These are phyloP conservation scores for Aureobasidium sp. DNA, from an alignment of 2,329 filamentous ascomycete species.

Conservation along the genomic window DNA sequence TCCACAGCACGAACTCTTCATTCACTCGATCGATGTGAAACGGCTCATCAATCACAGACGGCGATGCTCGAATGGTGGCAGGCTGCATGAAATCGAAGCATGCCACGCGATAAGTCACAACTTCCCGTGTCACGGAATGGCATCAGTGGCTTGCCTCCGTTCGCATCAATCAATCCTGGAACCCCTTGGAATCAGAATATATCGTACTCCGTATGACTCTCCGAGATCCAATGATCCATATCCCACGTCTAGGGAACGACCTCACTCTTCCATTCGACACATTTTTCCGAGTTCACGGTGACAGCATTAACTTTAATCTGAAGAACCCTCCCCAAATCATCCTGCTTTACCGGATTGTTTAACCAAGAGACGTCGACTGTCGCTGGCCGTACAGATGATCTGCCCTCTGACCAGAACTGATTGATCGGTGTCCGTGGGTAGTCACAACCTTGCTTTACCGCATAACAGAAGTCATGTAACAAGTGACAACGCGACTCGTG, in stretches of 20 bases:
- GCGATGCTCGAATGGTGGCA: background rate
- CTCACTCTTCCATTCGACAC: background rate
- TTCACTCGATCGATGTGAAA: slow-evolving; percentile 1
- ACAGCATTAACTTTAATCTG: background rate
- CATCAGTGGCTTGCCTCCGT: slow-evolving; percentile 6
- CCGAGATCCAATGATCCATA: background rate
- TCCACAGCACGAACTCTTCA: background rate
- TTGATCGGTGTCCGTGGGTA: background rate
- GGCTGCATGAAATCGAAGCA: slow-evolving; percentile 9
- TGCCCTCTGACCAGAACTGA: background rate
- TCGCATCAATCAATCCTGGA: background rate
- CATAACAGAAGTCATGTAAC: background rate
- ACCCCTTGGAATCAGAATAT: background rate
- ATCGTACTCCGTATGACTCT: background rate
- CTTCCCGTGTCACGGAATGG: slow-evolving; percentile 4
- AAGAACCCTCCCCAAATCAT: background rate
- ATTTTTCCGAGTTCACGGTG: background rate
- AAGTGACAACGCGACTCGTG: background rate
- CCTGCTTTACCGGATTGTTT: background rate
- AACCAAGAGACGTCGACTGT: background rate
- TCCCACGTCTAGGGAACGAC: background rate
- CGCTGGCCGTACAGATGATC: background rate
- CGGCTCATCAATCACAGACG: background rate
- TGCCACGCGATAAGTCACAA: slow-evolving; percentile 7
- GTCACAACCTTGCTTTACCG: background rate